Conservation (phyloP, 208 protist genomes). For the Naegleria fowleri region DNA sequence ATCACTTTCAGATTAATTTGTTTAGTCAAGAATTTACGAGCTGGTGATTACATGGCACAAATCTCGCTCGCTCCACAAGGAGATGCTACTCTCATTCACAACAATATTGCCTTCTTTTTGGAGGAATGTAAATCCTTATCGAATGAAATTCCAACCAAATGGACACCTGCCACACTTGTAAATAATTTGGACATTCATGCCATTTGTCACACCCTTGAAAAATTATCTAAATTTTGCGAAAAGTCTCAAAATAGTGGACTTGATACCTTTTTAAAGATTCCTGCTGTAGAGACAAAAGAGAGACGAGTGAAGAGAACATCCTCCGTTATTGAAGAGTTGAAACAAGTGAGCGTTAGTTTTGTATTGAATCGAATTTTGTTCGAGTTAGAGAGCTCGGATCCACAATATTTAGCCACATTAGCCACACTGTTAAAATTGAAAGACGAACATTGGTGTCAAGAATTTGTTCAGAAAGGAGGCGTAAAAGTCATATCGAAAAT, state of each 20-base stretch:
- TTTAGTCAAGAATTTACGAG: neutral
- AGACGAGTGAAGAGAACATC: neutral
- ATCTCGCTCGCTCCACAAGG: neutral
- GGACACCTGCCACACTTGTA: neutral
- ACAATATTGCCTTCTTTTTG: neutral
- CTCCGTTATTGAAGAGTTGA: neutral
- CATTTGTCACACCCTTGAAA: neutral
- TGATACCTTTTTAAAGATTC: too few species aligned
- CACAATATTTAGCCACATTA: neutral
- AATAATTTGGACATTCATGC: constrained; percentile 4
- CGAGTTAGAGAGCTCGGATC: neutral
- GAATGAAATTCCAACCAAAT: neutral
- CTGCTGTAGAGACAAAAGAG: neutral
- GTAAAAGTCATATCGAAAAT: neutral
- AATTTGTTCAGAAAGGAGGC: neutral
- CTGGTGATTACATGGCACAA: neutral
- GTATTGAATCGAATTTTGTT: neutral
- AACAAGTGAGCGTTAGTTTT: neutral
- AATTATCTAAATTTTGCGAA: neutral
- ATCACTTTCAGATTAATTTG: constrained; percentile 17
- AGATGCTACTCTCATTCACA: neutral
- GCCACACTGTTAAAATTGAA: neutral
- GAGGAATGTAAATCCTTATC: neutral
- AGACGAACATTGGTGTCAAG: neutral
- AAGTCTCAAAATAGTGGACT: neutral